These are phyloP conservation scores for Termitomyces sp. DNA, from an alignment of 768 basidiomycete species.

Conservation along the genomic window DNA sequence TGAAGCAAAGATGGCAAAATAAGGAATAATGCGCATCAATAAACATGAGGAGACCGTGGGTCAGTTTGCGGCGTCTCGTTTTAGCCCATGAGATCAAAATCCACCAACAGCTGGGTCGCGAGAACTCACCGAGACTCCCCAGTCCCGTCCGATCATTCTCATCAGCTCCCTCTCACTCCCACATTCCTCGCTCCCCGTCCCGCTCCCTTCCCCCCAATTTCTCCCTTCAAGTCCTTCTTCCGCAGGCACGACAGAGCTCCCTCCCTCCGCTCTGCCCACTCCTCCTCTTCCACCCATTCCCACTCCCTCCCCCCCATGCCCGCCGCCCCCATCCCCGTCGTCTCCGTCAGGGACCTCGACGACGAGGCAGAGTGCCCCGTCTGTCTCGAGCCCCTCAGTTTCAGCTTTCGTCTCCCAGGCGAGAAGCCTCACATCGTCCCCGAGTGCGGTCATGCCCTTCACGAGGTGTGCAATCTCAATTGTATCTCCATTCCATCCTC, in stretches of 20 bases:
- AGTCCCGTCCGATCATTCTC: constrained; percentile 21
- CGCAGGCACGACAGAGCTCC: constrained; percentile 36
- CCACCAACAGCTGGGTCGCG: constrained; percentile 31
- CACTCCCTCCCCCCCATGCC: constrained; percentile 47
- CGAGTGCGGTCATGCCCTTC: constrained; percentile 96
- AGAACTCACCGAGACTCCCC: constrained; percentile 33
- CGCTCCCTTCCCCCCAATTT: constrained; percentile 28
- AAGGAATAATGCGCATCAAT: neutral
- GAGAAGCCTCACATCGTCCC: constrained; percentile 98
- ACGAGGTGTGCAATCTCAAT: constrained; percentile 53
- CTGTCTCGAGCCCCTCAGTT: constrained; percentile 91
- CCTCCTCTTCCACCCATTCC: constrained; percentile 36
- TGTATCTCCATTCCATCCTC: neutral
- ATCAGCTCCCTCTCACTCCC: constrained; percentile 37
- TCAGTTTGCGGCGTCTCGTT: neutral
- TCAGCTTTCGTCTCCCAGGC: constrained; percentile 87
- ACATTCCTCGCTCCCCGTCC: constrained; percentile 34
- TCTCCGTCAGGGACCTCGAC: constrained; percentile 59
- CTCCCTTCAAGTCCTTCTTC: constrained; percentile 42
- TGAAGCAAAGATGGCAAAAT: neutral
- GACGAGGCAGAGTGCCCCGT: constrained; percentile 94
- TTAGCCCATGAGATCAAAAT: constrained; percentile 34
- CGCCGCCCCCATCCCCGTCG: constrained; percentile 65
- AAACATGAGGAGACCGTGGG: neutral
- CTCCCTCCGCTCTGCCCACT: constrained; percentile 46